Percentiles rank a stretch among this genome's conserved stretches.
These are phyloP conservation scores for Penicillium goetzii DNA, from an alignment of 495 filamentous ascomycete genomes.

Conservation along the genomic window DNA sequence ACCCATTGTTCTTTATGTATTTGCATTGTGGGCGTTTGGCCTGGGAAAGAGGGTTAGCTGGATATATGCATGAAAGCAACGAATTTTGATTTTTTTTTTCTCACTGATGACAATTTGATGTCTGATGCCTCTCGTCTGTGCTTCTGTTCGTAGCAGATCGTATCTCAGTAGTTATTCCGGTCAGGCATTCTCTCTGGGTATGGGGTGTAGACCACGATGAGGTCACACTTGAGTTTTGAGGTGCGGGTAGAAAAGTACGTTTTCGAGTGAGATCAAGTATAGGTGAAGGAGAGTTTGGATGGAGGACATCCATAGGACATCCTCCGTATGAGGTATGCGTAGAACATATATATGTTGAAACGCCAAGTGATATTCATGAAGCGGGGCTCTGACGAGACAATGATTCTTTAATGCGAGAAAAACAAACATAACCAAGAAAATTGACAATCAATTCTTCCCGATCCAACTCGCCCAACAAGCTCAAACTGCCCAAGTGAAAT, in stretches of 20 bases:
- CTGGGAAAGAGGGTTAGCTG: not conserved
- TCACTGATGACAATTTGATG: not conserved
- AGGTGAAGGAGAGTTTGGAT: no score
- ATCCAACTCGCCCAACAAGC: not conserved
- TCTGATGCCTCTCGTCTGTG: not conserved
- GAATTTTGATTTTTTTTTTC: not conserved
- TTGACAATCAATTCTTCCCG: not conserved
- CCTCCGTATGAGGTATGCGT: no score
- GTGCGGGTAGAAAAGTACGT: no score
- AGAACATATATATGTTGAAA: not conserved
- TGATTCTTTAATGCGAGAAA: not conserved
- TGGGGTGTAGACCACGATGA: no score
- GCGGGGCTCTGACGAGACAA: not conserved
- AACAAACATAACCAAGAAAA: not conserved
- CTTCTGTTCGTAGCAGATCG: no score
- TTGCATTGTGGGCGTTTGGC: conserved; percentile 6
- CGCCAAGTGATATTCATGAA: not conserved
- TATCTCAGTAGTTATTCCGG: no score
- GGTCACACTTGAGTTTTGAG: no score
- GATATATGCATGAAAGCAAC: conserved; percentile 8
- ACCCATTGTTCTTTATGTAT: not conserved
- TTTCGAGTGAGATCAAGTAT: no score
- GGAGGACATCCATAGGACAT: no score
- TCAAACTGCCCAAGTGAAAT: not conserved
- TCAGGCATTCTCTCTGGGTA: no score